These are phyloP conservation scores for Vigna angularis DNA, from an alignment of 306 rosid genomes.

Conservation along the genomic window DNA sequence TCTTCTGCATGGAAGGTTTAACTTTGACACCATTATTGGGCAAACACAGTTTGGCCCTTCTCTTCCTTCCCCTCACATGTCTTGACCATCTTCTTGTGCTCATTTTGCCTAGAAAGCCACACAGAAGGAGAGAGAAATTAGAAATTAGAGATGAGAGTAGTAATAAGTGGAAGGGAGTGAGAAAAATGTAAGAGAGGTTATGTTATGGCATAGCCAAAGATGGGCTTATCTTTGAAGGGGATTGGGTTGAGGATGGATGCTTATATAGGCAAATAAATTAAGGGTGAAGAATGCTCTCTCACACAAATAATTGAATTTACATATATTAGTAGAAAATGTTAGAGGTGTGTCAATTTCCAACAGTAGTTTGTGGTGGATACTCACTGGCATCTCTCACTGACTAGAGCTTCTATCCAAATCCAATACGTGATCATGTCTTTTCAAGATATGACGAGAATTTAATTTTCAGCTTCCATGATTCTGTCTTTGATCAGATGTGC, in stretches of 20 bases:
- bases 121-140: constrained; percentile 11
- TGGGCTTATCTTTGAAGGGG: constrained; percentile 19
- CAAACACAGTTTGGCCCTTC: constrained; percentile 52
- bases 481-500: constrained; percentile 1
- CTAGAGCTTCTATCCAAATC: constrained; percentile 8
- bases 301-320: constrained; percentile 48
- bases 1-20: constrained; percentile 44
- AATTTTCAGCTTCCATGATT: not conserved
- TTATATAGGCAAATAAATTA: constrained; percentile 47
- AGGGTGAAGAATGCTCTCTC: constrained; percentile 31
- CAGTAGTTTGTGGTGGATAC: constrained; percentile 42
- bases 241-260: not conserved
- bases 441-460: constrained; percentile 2
- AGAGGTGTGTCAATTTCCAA: constrained; percentile 35
- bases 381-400: constrained; percentile 14
- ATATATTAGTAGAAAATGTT: constrained; percentile 30
- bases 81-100: constrained; percentile 52
- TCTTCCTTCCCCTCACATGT: constrained; percentile 58
- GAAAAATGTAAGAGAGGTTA: not conserved
- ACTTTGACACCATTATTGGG: constrained; percentile 25
- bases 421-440: constrained; percentile 8
- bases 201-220: not conserved
- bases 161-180: constrained; percentile 10
- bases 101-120: constrained; percentile 44
- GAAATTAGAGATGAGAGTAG: not conserved